Conservation (phyloP, 31 red algal species). For the Asparagopsis taxiformis region DNA sequence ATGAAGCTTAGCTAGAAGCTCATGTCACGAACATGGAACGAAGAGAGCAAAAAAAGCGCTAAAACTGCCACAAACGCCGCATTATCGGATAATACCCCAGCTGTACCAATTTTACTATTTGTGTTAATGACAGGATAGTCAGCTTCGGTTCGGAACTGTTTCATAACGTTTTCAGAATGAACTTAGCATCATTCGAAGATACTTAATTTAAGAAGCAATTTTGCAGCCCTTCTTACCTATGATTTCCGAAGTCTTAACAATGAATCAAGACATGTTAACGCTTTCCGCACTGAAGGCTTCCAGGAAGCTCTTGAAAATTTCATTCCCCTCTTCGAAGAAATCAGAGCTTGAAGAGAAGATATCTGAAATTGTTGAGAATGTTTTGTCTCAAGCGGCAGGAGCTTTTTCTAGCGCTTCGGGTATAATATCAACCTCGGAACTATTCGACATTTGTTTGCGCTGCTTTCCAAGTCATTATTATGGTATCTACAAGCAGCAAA, state of each 20-base stretch:
- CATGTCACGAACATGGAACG: conserved; percentile 14
- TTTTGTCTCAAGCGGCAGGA: conserved; percentile 50
- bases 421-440: conserved; percentile 9
- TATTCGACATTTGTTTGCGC: conserved; percentile 79
- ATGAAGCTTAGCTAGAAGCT: conserved; percentile 50
- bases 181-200: not conserved
- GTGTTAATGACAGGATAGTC: not conserved
- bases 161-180: conserved; percentile 10
- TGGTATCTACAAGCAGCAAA: no score
- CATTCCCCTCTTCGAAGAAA: conserved; percentile 35
- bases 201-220: conserved; percentile 21
- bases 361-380: conserved; percentile 43
- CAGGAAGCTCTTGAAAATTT: conserved; percentile 46
- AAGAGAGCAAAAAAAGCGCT: no score
- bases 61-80: no score
- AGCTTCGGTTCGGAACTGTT: conserved; percentile 26
- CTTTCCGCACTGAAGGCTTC: conserved; percentile 27
- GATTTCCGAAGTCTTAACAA: conserved; percentile 21
- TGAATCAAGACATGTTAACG: conserved; percentile 48
- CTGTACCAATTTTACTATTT: not conserved
- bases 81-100: no score
- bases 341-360: conserved; percentile 34
- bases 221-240: conserved; percentile 59
- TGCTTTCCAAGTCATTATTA: no score
- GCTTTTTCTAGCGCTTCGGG: conserved; percentile 1